Evolutionary conservation across 805 yeast species (phyloP).

Genomic region (Blastobotrys terrestris): DNA sequence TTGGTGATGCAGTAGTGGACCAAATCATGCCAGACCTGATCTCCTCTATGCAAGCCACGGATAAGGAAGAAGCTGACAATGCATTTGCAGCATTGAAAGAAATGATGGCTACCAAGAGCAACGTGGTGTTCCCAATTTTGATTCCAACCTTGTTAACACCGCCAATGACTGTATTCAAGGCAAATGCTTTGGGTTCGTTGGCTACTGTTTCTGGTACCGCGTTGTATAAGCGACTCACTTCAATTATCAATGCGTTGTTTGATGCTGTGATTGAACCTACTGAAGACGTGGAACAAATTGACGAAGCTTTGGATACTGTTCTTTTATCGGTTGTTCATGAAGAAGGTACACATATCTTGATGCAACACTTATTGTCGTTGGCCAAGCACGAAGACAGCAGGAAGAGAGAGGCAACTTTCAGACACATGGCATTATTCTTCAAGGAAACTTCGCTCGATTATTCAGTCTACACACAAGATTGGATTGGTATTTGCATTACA

Average conservation of each 20-base stretch:
- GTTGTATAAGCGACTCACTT: constrained; percentile 61
- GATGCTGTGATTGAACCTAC: constrained; percentile 39
- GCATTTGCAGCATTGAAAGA: constrained; percentile 88
- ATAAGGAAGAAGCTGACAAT: constrained; percentile 42
- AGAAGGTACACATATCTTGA: constrained; percentile 75
- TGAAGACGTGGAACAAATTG: constrained; percentile 35
- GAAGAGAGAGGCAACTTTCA: constrained; percentile 44
- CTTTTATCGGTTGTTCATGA: constrained; percentile 66
- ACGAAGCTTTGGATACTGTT: constrained; percentile 60
- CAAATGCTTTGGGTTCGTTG: constrained; percentile 78
- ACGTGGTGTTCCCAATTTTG: constrained; percentile 87
- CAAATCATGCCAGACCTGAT: constrained; percentile 81
- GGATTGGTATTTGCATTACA: constrained; percentile 63
- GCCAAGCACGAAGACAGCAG: constrained; percentile 72
- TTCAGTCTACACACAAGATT: constrained; percentile 64
- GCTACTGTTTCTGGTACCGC: constrained; percentile 89
- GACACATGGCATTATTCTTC: constrained; percentile 69
- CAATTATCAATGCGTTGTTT: constrained; percentile 69
- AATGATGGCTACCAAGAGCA: constrained; percentile 84
- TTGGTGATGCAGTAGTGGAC: constrained; percentile 84
- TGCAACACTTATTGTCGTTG: constrained; percentile 71
- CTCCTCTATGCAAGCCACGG: constrained; percentile 50
- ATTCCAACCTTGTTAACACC: constrained; percentile 76
- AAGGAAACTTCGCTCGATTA: constrained; percentile 56
- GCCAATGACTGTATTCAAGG: constrained; percentile 79